Conservation (phyloP, 805 yeast species). For the Saccharomycopsis guyanensis region DNA sequence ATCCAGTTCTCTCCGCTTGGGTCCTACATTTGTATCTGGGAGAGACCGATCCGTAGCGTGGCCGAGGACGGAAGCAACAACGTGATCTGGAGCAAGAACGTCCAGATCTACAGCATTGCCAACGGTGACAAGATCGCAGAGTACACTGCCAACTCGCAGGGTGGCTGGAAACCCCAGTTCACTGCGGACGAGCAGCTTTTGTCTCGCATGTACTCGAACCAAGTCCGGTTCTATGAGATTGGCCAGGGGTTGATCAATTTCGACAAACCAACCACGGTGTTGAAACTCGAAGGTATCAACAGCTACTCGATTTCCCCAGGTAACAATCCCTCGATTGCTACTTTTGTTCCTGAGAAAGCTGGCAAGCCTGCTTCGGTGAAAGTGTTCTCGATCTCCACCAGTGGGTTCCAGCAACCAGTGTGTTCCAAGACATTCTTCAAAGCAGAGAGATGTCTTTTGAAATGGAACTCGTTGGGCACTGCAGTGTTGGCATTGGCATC, state of each 20-base stretch:
- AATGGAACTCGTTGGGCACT: slow-evolving; percentile 93
- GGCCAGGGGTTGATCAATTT: slow-evolving; percentile 34
- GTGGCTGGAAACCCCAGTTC: slow-evolving; percentile 90
- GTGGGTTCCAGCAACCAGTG: slow-evolving; percentile 57
- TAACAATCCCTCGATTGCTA: slow-evolving; percentile 79
- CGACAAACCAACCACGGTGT: slow-evolving; percentile 50
- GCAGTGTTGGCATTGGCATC: slow-evolving; percentile 89
- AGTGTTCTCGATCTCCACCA: slow-evolving; percentile 71
- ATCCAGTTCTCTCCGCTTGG: slow-evolving; percentile 87
- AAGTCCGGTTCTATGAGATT: slow-evolving; percentile 62
- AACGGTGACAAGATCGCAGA: slow-evolving; percentile 43
- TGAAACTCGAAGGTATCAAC: slow-evolving; percentile 45
- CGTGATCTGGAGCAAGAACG: slow-evolving; percentile 56
- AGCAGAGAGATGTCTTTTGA: slow-evolving; percentile 87
- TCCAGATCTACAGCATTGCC: slow-evolving; percentile 60
- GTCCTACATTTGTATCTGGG: slow-evolving; percentile 78
- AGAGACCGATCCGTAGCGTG: slow-evolving; percentile 58
- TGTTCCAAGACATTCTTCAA: slow-evolving; percentile 87
- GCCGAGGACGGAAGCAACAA: slow-evolving; percentile 54
- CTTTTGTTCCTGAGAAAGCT: slow-evolving; percentile 77
- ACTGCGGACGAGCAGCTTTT: slow-evolving; percentile 70
- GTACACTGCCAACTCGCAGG: slow-evolving; percentile 74
- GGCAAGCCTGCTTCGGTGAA: slow-evolving; percentile 88
- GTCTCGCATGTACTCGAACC: slow-evolving; percentile 50
- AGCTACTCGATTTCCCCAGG: slow-evolving; percentile 79